Evolutionary conservation across 2,329 filamentous ascomycete species (phyloP), one percentile per base, ranked within the genome.

Genomic region (Triangularia verruculosa): DNA sequence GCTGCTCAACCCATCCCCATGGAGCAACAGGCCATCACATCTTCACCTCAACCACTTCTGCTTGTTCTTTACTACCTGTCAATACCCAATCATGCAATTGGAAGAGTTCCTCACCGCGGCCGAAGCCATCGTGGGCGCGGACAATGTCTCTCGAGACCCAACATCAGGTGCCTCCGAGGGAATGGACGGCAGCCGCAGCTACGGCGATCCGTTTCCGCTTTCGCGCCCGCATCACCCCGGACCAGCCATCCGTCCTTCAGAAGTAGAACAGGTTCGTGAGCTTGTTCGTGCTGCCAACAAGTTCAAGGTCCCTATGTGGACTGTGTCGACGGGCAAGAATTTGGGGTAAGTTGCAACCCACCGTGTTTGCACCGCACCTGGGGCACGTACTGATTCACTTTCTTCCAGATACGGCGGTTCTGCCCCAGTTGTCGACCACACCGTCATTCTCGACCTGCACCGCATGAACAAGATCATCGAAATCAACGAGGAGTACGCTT

Each of bases 401-500:
- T 83, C 39, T 83, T 80, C 77, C 1, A 78, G 81, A 64, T 84
- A 85, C 61, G 83, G 83, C 7, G 82, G 82, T 17, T 79, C 80
- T 22, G 82, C 81, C 0, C 82, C 82, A 0, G 72, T 82, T 24
- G 80, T 85, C 0, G 78, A 78, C 0, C 82, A 82, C 1, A 78
- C 78, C 13, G 73, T 85, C 0, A 78, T 78, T 1, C 63, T 85
- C 20, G 81, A 85, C 64, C 74, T 85, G n/a, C 82, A 82, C 0
- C 75, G 80, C 30, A 84, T 86, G 83, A 80, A 81, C 68, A 78
- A 77, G 66, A 76, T 86, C 6, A 69, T 86, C 4, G 77, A 84
- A 30, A 78, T 86, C n/a, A 79, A 83, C 66, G 77, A 74, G 0
- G 78, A 83, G 15, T 78, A 78, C 54, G 80, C 79, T 9, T 83